Evolutionary conservation across 345 rosid genomes (phyloP).

Genomic region (Leavenworthia alabamica): DNA sequence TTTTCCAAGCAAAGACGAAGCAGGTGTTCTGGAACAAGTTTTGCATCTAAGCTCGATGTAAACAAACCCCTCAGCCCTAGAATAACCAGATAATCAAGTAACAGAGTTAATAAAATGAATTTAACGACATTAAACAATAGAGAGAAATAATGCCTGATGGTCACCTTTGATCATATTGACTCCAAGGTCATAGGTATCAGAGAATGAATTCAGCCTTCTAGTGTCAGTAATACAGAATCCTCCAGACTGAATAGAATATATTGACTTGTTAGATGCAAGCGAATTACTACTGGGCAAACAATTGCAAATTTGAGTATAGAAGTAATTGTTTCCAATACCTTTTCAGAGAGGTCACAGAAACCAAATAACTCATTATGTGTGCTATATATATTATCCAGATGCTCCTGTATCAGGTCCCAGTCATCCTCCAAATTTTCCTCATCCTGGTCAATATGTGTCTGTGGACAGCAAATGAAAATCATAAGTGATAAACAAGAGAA

Average conservation of each 20-base stretch:
- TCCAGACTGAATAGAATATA: slow-evolving; percentile 50
- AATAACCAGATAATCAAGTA: slow-evolving; percentile 19
- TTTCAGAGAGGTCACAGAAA: slow-evolving; percentile 49
- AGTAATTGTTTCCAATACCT: slow-evolving; percentile 35
- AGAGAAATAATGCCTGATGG: slow-evolving; percentile 1
- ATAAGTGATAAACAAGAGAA: background rate
- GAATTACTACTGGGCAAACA: slow-evolving; percentile 4
- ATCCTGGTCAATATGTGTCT: slow-evolving; percentile 46
- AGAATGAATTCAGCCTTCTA: slow-evolving; percentile 55
- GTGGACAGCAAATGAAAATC: slow-evolving; percentile 18
- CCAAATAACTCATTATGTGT: slow-evolving; percentile 78
- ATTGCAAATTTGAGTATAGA: background rate
- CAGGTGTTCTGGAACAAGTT: slow-evolving; percentile 76
- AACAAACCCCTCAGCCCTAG: slow-evolving; percentile 59
- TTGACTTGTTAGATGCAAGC: slow-evolving; percentile 7
- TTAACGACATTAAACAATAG: background rate
- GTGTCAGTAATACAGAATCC: slow-evolving; percentile 41
- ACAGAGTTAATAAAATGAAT: background rate
- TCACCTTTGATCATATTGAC: slow-evolving; percentile 66
- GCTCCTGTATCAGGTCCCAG: slow-evolving; percentile 60
- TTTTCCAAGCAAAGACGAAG: slow-evolving; percentile 68
- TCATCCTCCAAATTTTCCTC: slow-evolving; percentile 53
- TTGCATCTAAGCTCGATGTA: slow-evolving; percentile 61
- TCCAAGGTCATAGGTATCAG: slow-evolving; percentile 66
- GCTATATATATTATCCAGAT: slow-evolving; percentile 44